These are phyloP conservation scores for Macrocybe gigantea DNA, from an alignment of 768 basidiomycete species.

Conservation along the genomic window DNA sequence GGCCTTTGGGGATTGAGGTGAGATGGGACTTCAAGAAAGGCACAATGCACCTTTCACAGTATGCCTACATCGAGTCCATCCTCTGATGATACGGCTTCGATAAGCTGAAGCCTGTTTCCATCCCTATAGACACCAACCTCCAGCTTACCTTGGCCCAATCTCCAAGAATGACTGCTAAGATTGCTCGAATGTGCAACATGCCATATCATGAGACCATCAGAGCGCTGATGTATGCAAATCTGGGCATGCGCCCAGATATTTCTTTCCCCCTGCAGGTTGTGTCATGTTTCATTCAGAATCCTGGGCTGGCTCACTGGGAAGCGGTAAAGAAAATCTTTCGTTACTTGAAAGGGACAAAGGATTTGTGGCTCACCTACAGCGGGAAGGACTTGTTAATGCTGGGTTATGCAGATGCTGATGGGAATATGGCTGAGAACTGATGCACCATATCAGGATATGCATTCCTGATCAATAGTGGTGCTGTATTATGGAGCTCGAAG, in stretches of 20 bases:
- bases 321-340: slow-evolving; percentile 5
- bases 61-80: slow-evolving; percentile 11
- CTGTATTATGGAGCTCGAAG: slow-evolving; percentile 27
- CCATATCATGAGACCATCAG: slow-evolving; percentile 11
- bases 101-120: slow-evolving; percentile 8
- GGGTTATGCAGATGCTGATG: slow-evolving; percentile 17
- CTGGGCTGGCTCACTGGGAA: slow-evolving; percentile 1
- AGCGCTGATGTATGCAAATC: slow-evolving; percentile 16
- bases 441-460: slow-evolving; percentile 27
- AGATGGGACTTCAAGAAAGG: slow-evolving; percentile 7
- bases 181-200: slow-evolving; percentile 2
- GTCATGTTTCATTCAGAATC: not conserved
- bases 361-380: not conserved
- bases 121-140: slow-evolving; percentile 1
- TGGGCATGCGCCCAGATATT: slow-evolving; percentile 17
- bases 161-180: slow-evolving; percentile 2
- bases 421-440: slow-evolving; percentile 13
- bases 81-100: slow-evolving; percentile 6
- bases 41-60: slow-evolving; percentile 24
- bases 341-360: slow-evolving; percentile 1
- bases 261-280: slow-evolving; percentile 6
- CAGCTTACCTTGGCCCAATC: not conserved
- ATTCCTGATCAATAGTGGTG: slow-evolving; percentile 19
- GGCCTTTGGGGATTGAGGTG: slow-evolving; percentile 17
- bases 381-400: slow-evolving; percentile 11